Percentiles rank a stretch among this genome's conserved stretches.
Evolutionary conservation across 1,139 yeast genomes (phyloP).

Genomic region (Saccharomycopsis phalli): DNA sequence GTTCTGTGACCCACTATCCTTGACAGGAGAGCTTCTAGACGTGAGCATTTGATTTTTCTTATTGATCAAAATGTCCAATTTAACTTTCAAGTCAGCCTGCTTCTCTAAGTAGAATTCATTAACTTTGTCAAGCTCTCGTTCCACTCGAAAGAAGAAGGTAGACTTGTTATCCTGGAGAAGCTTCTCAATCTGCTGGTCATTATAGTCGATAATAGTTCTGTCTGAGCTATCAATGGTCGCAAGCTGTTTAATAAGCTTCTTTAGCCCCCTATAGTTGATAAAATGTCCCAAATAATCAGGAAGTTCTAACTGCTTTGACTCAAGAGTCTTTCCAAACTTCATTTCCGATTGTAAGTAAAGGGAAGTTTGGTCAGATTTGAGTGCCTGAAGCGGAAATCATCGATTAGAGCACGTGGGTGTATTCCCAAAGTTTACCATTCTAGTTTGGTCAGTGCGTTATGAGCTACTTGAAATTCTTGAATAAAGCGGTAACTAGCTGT

Average conservation of each 20-base stretch:
- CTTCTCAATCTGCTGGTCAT: conserved; percentile 34
- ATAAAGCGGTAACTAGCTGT: no score
- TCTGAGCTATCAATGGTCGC: conserved; percentile 35
- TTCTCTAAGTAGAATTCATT: conserved; percentile 83
- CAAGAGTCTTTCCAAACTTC: conserved; percentile 96
- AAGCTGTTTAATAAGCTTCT: conserved; percentile 58
- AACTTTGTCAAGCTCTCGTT: conserved; percentile 90
- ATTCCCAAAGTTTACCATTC: no score
- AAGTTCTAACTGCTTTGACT: conserved; percentile 84
- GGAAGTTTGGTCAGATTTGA: no score
- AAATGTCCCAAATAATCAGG: conserved; percentile 93
- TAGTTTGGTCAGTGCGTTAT: no score
- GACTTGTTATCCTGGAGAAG: conserved; percentile 85
- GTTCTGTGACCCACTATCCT: conserved; percentile 22
- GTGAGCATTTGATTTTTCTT: conserved; percentile 52
- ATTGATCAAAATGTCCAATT: conserved; percentile 65
- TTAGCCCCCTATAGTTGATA: conserved; percentile 87
- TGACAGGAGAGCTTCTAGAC: conserved; percentile 4
- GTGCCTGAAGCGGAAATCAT: no score
- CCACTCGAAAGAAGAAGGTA: conserved; percentile 83
- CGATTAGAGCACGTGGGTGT: no score
- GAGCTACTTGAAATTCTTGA: no score
- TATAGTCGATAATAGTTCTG: conserved; percentile 24
- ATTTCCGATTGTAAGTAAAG: no score
- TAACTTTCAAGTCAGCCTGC: conserved; percentile 74